Evolutionary conservation across 345 rosid genomes (phyloP).

Genomic region (Pistacia vera): DNA sequence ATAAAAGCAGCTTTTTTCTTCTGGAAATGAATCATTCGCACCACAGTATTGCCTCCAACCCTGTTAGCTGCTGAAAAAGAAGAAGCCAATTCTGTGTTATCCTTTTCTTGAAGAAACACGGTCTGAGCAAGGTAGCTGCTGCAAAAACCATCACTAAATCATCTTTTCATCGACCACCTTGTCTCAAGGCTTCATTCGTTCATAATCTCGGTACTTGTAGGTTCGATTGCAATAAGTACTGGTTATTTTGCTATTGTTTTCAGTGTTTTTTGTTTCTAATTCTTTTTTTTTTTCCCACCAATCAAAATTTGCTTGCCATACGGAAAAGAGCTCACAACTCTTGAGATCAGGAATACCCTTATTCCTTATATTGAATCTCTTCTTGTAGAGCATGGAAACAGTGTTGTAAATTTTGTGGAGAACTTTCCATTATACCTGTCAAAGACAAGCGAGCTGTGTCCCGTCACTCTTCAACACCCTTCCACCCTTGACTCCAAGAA

Average conservation of each 20-base stretch:
- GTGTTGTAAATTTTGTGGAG: too few species aligned
- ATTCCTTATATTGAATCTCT: too few species aligned
- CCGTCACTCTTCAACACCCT: slow-evolving; percentile 2
- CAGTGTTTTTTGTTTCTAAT: slow-evolving; percentile 1
- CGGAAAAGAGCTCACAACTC: background rate
- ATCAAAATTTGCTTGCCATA: background rate
- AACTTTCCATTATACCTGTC: too few species aligned
- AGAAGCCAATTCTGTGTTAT: slow-evolving; percentile 40
- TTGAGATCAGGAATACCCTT: too few species aligned
- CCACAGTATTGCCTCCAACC: slow-evolving; percentile 2
- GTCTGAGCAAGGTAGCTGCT: background rate
- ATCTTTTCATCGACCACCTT: slow-evolving; percentile 44
- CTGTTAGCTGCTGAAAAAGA: slow-evolving; percentile 46
- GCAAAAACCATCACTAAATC: slow-evolving; percentile 43
- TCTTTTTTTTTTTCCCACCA: background rate
- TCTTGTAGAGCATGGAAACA: too few species aligned
- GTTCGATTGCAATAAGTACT: slow-evolving; percentile 28
- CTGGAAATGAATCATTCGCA: slow-evolving; percentile 33
- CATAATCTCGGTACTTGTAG: slow-evolving; percentile 60
- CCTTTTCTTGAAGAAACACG: background rate
- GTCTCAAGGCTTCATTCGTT: slow-evolving; percentile 45
- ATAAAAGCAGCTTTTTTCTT: slow-evolving; percentile 31
- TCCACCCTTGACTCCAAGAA: slow-evolving; percentile 34
- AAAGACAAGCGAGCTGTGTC: too few species aligned
- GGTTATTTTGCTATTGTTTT: background rate